Base-by-base conservation (phyloP, 1,284 basidiomycete species). In the Prillingera fragicola region DNA sequence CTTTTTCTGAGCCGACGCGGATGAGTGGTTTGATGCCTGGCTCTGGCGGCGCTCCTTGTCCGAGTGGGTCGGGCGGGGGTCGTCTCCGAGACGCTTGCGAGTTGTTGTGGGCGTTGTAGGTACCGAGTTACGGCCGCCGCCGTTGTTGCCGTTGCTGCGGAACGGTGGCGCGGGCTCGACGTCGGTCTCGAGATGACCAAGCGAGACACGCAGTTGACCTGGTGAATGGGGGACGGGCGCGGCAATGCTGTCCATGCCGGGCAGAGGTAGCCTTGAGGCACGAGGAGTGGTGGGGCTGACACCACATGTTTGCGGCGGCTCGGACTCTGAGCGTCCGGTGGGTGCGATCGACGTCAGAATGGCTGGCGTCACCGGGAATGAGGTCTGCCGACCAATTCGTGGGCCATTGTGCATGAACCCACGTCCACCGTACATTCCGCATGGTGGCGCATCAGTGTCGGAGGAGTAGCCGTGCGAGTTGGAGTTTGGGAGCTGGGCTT, bases 21-120 rank as follows among this genome's bases (percentile, higher is more conserved):
- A 50, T 4, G 52, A 56, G 21, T 54, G 48, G 2, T 33, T 59
- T 23, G 59, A 62, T 21, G 54, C 48, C 22, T 60, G 57, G 41
- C 62, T 65, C 35, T 59, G 59, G 23, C 66, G 49, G 21, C 65
- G 57, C 27, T 69, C 66, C 17, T 59, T 60, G 5, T 55, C 56
- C 12, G 49, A 28, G 29, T 23, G 23, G 14, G 28, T 28, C 17
- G 10, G 33, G 33, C n/a, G n/a, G n/a, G n/a, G n/a, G n/a, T n/a
- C n/a, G n/a, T n/a, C n/a, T n/a, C n/a, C n/a, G n/a, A n/a, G n/a
- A n/a, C n/a, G n/a, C n/a, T n/a, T n/a, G n/a, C n/a, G n/a, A n/a
- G n/a, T n/a, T n/a, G n/a, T n/a, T n/a, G n/a, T n/a, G n/a, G n/a
- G n/a, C n/a, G n/a, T n/a, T n/a, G n/a, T n/a, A n/a, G n/a, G n/a